Evolutionary conservation across 2,329 filamentous ascomycete species (phyloP), one percentile per base, ranked within the genome.

Genomic region (Clarireedia sp.): DNA sequence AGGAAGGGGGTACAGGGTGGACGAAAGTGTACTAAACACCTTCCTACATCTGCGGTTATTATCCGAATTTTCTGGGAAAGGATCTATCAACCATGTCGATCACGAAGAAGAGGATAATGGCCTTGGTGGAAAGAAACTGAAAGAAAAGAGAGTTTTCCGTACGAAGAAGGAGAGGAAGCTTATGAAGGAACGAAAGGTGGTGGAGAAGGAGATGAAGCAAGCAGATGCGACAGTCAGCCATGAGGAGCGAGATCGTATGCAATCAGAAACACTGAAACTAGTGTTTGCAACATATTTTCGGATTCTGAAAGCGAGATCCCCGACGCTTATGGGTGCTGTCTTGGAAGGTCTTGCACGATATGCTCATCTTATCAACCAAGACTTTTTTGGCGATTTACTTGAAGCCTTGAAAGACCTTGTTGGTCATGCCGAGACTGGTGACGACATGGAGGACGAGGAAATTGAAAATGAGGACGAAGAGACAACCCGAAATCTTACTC

Each of bases 251-350:
- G 94, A 97, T 67, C 83, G 86, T 64, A 94, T 95, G 79, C 94
- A 99, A 71, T 87, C 90, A 5, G 95, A 99, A 72, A 96, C 91
- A 2, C 74, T 99, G 51, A 99, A 97, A 73, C 79, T 96, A 57
- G 94, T 99, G 10, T 99, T 99, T 68, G 89, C 89, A 16, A 87
- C 85, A 2, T 99, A 99, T 74, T 97, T 99, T 72, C 86, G 91
- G 51, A 92, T 97, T 54, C 75, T 99, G 44, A 97, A 97, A 74
- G 78, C 84, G 53, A 83, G 90, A 24, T 79, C 83, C 23, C 85
- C 89, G 14, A 83, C 87, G 62, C 81, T 99, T 17, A 97, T 96
- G 89, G 94, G 94, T n/a, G 91, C 92, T 14, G 91, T 96, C 0
- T 80, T 99, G 5, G 94, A 97, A 74, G 94, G 94, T 26, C 75